Percentiles rank a stretch among this genome's conserved stretches.
These are phyloP conservation scores for Russula vinacea DNA, from an alignment of 768 basidiomycete species.

Conservation along the genomic window DNA sequence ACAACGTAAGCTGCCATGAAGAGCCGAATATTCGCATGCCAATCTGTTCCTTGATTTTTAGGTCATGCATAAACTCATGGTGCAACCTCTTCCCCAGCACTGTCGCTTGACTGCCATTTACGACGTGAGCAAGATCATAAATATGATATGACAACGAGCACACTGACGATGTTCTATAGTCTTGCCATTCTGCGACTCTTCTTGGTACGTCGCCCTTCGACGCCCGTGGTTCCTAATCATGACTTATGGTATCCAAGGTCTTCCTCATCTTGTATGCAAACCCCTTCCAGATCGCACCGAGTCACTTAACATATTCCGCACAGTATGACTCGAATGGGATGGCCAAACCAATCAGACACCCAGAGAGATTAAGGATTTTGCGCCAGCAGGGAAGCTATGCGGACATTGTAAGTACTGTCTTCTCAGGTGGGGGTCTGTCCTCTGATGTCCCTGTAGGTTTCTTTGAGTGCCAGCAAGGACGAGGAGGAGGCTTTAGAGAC, in stretches of 20 bases:
- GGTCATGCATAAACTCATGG: constrained; percentile 3
- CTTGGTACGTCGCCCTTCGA: constrained; percentile 2
- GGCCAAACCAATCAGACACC: background rate
- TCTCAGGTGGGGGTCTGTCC: background rate
- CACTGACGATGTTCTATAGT: background rate
- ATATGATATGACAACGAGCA: background rate
- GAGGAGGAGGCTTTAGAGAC: background rate
- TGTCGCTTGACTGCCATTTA: constrained; percentile 20
- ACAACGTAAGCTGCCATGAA: background rate
- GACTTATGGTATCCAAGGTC: constrained; percentile 6
- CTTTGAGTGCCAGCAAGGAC: constrained; percentile 9
- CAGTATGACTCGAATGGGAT: background rate
- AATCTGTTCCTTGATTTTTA: background rate
- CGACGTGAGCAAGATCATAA: constrained; percentile 1
- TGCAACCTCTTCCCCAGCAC: background rate
- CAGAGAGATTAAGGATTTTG: background rate
- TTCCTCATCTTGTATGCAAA: constrained; percentile 7
- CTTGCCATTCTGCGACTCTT: constrained; percentile 8
- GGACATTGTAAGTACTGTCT: background rate
- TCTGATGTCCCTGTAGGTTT: background rate
- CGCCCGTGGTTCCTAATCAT: background rate
- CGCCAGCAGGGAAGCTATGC: background rate
- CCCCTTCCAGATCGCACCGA: background rate
- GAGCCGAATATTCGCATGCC: no score
- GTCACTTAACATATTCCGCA: background rate